Conservation (phyloP, 2,329 filamentous ascomycete species). For the Rhinocladiella mackenziei region DNA sequence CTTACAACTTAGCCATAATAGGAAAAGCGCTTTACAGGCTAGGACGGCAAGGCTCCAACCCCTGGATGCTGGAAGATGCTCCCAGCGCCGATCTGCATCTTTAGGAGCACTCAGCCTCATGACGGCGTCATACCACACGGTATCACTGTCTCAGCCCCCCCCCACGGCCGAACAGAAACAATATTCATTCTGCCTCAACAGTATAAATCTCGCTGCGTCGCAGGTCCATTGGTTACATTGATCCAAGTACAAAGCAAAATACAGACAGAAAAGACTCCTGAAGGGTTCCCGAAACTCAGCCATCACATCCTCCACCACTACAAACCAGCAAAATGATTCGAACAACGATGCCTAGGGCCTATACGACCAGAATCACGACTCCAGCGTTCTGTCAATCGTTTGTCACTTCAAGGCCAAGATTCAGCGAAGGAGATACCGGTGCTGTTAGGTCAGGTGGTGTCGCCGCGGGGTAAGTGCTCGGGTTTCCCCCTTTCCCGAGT, state of each 20-base stretch:
- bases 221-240: background rate
- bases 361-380: slow-evolving; percentile 21
- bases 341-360: slow-evolving; percentile 21
- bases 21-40: too few species aligned
- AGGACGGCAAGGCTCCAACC: slow-evolving; percentile 2
- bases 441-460: slow-evolving; percentile 18
- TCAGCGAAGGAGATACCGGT: slow-evolving; percentile 21
- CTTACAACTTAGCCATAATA: too few species aligned
- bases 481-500: background rate
- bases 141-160: background rate
- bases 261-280: background rate
- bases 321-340: slow-evolving; percentile 19
- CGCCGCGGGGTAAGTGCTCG: slow-evolving; percentile 17
- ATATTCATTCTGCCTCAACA: too few species aligned
- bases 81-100: too few species aligned
- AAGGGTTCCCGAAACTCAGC: slow-evolving; percentile 11
- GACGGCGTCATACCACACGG: background rate
- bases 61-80: too few species aligned
- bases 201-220: background rate
- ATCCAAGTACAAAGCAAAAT: slow-evolving; percentile 2
- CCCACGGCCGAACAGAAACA: background rate
- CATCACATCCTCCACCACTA: slow-evolving; percentile 3
- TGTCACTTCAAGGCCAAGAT: slow-evolving; percentile 13
- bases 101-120: too few species aligned
- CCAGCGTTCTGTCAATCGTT: slow-evolving; percentile 26